Evolutionary conservation across 768 basidiomycete species (phyloP), one percentile per base, ranked within the genome.

Genomic region (Xerocomellus chrysenteron): DNA sequence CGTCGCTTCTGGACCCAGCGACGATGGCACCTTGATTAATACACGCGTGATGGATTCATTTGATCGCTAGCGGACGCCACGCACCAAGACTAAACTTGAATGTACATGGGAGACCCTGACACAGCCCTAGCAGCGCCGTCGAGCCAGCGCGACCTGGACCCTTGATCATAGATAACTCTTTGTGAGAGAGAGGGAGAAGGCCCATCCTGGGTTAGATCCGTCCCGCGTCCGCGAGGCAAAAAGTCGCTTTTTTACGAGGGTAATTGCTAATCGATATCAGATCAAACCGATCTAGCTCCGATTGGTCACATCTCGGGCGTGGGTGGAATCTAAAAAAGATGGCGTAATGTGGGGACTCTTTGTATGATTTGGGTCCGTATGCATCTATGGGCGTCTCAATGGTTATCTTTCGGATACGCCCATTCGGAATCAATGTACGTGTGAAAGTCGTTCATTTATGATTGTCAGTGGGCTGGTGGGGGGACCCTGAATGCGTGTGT

Each of bases 241-340:
- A 41, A n/a, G 5, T 16, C 8, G 4, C 5, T 9, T 17, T 59
- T 19, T 8, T 19, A 9, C 10, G 53, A 63, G 35, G 44, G 14
- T 26, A 47, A 59, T 56, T 24, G 52, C 42, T 46, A 58, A 64
- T 65, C 63, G 63, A 39, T 46, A 65, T 62, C 59, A 49, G 55
- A 65, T 56, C 50, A 50, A 28, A 17, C 5, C 52, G 52, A 63
- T 63, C 62, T 63, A 63, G 36, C 54, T 60, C 62, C 62, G 44
- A 54, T 56, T 51, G 40, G 49, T 9, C 39, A 40, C 16, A 5
- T 49, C 32, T 44, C 16, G 26, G 32, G 47, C 35, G 35, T 36
- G 17, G 17, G 39, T 39, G 39, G 39, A 17, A 39, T n/a, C 39
- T 36, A 10, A 36, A 36, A 12, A 6, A 14, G 35, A 36, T 36